A percentile compares a stretch with the other conserved stretches of the same genome.
phyloP scores from a whole-genome alignment of 495 filamentous ascomycete genomes.

The Podospora fimiseda region DNA sequence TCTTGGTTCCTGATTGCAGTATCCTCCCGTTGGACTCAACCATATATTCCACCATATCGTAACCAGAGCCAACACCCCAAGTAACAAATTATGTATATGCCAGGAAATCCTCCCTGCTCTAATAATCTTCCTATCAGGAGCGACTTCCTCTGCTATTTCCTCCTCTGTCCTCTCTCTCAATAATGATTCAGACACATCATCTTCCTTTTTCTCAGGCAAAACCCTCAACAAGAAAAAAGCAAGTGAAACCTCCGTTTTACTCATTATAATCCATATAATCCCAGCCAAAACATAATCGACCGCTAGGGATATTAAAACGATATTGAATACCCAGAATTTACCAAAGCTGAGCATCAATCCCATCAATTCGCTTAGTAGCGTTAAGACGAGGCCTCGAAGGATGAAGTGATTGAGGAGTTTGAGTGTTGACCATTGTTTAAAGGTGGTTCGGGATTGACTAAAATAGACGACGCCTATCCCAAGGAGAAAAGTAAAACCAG shows the following conservation, averaged over 20 bases:
- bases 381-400: slow-evolving; percentile 22
- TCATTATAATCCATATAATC: slow-evolving; percentile 22
- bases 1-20: slow-evolving; percentile 13
- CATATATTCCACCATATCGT: slow-evolving; percentile 33
- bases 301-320: slow-evolving; percentile 27
- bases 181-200: slow-evolving; percentile 20
- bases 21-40: slow-evolving; percentile 26
- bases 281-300: slow-evolving; percentile 31
- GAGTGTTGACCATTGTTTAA: slow-evolving; percentile 18
- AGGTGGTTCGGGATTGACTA: slow-evolving; percentile 21
- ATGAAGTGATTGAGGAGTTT: slow-evolving; percentile 26
- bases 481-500: slow-evolving; percentile 32
- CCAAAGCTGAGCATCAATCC: slow-evolving; percentile 17
- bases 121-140: slow-evolving; percentile 20
- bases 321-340: slow-evolving; percentile 27
- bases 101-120: slow-evolving; percentile 25
- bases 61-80: slow-evolving; percentile 16
- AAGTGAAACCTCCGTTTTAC: slow-evolving; percentile 17
- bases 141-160: slow-evolving; percentile 6
- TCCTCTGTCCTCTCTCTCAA: slow-evolving; percentile 1
- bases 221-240: slow-evolving; percentile 16
- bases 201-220: slow-evolving; percentile 11
- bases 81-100: slow-evolving; percentile 24
- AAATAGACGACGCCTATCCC: slow-evolving; percentile 35
- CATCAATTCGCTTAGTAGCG: slow-evolving; percentile 11